Evolutionary conservation across 345 rosid species (phyloP), one percentile per base, ranked within the genome.

Genomic region (Camelina sativa): DNA sequence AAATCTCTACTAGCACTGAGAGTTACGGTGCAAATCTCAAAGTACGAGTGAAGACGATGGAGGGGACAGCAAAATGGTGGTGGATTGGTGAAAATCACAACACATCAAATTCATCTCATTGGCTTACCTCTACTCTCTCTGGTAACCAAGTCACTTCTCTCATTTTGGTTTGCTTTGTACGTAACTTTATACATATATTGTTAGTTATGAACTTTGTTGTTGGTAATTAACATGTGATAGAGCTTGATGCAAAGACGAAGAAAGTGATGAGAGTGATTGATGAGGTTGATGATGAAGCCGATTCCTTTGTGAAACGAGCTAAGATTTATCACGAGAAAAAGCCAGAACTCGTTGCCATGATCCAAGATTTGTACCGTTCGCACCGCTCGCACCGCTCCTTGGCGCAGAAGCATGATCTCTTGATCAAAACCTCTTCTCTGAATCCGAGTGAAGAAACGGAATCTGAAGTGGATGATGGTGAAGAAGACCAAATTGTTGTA

Each of bases 321-420:
- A 43, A 72, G 43, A 15, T 38, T 4, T 44, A 35, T 48, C 61
- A 60, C 75, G 57, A 48, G 75, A 61, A 50, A 35, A 50, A 17
- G 15, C 75, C 75, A 37, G 25, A 71, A 23, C 75, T 60, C 51
- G 16, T 61, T 0, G 68, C 59, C 11, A 47, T 71, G 59, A 12
- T 71, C 16, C 60, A 71, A 32, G 68, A 71, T 35, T 58, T 61
- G 23, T 71, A 71, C 67, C 66, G 75, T 22, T 58, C 59, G 0
- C 57, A 72, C 9, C 61, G 62, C 17, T 58, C 59, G 0, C 57
- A 72, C 9, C 61, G 62, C 17, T 72, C 76, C 0, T 61, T 72
- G 40, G 76, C 62, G 4, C 58, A 71, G 3, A 61, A 6, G 13
- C 22, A 61, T 25, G 61, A 71, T 50, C 56, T 44, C 15, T 20